These are phyloP conservation scores for Penicillium sp. DNA, from an alignment of 2,329 filamentous ascomycete genomes.

Conservation along the genomic window DNA sequence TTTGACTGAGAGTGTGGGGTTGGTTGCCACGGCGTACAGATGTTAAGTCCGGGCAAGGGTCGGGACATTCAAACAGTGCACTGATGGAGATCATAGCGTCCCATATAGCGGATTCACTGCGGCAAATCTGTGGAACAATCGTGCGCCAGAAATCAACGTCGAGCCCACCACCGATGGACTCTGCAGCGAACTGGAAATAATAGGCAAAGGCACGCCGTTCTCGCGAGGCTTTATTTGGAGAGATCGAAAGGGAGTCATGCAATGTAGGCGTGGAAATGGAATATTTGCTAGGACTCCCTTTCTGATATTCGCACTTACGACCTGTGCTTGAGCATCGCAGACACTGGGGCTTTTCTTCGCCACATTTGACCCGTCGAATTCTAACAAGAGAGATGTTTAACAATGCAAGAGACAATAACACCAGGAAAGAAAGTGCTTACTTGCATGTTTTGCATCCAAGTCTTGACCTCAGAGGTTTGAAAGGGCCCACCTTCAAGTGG, in stretches of 20 bases:
- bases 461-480: constrained; percentile 24
- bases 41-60: constrained; percentile 18
- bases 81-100: constrained; percentile 45
- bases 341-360: constrained; percentile 39
- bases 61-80: constrained; percentile 36
- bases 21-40: neutral
- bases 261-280: constrained; percentile 3
- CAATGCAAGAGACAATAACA: neutral
- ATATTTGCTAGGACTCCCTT: neutral
- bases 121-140: constrained; percentile 40
- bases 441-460: constrained; percentile 40
- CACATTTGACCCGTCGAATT: constrained; percentile 40
- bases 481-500: neutral
- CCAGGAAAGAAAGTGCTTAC: constrained; percentile 20
- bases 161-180: constrained; percentile 36
- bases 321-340: constrained; percentile 35
- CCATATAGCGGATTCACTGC: constrained; percentile 42
- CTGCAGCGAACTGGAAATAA: constrained; percentile 39
- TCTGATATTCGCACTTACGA: constrained; percentile 38
- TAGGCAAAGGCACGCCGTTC: constrained; percentile 45
- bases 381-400: constrained; percentile 18
- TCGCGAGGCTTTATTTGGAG: constrained; percentile 30
- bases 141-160: constrained; percentile 43
- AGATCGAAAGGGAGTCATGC: constrained; percentile 20
- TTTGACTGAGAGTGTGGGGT: constrained; percentile 14